These are phyloP conservation scores for Pseudotsuga menziesii DNA, from an alignment of 75 land plant genomes.

Conservation along the genomic window DNA sequence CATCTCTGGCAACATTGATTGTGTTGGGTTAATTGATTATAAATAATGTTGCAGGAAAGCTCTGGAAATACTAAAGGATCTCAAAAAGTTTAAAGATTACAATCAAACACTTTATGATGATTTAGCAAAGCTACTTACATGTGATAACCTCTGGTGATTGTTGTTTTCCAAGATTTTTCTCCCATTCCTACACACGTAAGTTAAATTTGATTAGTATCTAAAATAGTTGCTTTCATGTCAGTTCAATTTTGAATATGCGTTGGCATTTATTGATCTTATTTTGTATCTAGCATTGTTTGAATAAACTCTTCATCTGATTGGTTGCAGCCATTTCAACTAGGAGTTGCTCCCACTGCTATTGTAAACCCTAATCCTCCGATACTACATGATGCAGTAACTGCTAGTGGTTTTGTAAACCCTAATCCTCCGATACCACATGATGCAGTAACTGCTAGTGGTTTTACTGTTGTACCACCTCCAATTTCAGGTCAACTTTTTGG, in stretches of 20 bases:
- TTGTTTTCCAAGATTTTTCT: not conserved
- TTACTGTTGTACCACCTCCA: too few relatives aligned
- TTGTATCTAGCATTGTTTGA: not conserved
- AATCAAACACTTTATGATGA: conserved; percentile 7
- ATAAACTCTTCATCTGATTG: conserved; percentile 6
- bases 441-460: too few relatives aligned
- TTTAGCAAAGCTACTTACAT: conserved; percentile 10
- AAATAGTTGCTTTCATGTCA: not conserved
- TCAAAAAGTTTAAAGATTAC: conserved; percentile 10
- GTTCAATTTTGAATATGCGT: not conserved
- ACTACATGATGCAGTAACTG: conserved; percentile 59
- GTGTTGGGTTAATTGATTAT: too few relatives aligned
- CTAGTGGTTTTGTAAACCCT: too few relatives aligned
- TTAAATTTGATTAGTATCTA: not conserved
- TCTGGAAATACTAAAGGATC: conserved; percentile 11
- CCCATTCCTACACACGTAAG: not conserved
- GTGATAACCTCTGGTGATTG: conserved; percentile 9
- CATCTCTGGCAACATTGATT: too few relatives aligned
- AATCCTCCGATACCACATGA: too few relatives aligned
- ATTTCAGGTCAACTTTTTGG: too few relatives aligned
- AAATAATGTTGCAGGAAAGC: conserved; percentile 8
- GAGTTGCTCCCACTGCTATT: conserved; percentile 64
- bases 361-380: conserved; percentile 40
- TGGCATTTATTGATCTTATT: not conserved
- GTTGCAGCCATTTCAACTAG: conserved; percentile 60